These are phyloP conservation scores for Fusarium sp. DNA, from an alignment of 2,329 filamentous ascomycete genomes.

Conservation along the genomic window DNA sequence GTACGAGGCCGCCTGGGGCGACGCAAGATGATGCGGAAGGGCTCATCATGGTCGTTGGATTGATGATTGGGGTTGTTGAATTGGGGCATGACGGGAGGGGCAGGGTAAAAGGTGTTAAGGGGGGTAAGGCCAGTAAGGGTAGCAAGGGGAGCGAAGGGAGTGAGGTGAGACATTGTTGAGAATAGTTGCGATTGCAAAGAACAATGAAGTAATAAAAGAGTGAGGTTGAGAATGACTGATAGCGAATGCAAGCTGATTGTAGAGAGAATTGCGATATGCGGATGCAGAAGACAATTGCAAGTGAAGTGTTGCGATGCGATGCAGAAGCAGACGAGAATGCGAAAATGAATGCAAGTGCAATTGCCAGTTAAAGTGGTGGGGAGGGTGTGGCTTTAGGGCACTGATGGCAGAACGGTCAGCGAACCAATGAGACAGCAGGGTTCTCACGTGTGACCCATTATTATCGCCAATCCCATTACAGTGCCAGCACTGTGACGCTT, in stretches of 20 bases:
- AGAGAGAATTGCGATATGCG: background rate
- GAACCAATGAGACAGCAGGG: background rate
- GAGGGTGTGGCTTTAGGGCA: conserved; percentile 11
- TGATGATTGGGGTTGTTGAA: background rate
- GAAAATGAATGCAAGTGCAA: background rate
- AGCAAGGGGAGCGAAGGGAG: background rate
- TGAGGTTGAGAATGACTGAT: too few relatives aligned
- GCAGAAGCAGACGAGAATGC: background rate
- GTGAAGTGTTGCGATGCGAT: conserved; percentile 9
- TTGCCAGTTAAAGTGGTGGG: background rate
- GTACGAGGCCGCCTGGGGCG: too few relatives aligned
- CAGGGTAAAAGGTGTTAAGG: too few relatives aligned
- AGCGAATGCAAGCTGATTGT: background rate
- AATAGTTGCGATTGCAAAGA: background rate
- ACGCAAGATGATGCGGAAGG: too few relatives aligned
- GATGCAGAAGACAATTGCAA: background rate
- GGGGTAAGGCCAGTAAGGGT: too few relatives aligned
- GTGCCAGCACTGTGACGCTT: background rate
- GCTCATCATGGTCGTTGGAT: background rate
- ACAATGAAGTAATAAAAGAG: background rate
- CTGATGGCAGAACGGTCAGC: background rate
- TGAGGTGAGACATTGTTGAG: conserved; percentile 2
- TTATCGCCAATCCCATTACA: background rate
- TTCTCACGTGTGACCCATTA: background rate
- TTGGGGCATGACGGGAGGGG: too few relatives aligned